phyloP scores from a whole-genome alignment of 139 green algal species.

The Asterochloris erici region DNA sequence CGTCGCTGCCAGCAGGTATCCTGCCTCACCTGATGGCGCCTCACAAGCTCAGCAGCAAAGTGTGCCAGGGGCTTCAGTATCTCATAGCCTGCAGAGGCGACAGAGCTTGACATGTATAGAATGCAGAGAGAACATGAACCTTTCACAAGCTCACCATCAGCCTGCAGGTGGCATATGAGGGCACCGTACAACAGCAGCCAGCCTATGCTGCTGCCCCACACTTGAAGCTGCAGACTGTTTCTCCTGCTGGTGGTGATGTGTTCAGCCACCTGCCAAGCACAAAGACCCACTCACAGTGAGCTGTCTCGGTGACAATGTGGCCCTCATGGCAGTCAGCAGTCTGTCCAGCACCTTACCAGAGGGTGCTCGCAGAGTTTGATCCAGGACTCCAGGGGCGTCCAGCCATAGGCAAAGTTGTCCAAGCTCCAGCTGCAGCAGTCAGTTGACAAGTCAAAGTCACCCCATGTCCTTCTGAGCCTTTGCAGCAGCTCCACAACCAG shows the following conservation, averaged over 20 bases:
- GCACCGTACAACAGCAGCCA: conserved; percentile 12
- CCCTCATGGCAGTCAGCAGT: too few relatives aligned
- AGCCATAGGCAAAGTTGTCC: conserved; percentile 16
- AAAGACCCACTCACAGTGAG: too few relatives aligned
- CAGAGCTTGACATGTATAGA: not conserved
- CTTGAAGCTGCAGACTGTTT: not conserved
- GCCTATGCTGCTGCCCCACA: conserved; percentile 18
- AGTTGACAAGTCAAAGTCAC: too few relatives aligned
- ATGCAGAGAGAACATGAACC: not conserved
- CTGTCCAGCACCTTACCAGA: not conserved
- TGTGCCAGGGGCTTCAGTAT: not conserved
- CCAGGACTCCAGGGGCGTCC: conserved; percentile 1
- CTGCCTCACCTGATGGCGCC: not conserved
- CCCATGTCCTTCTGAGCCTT: too few relatives aligned
- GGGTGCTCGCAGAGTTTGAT: not conserved
- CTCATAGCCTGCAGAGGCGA: conserved; percentile 3
- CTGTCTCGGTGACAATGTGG: too few relatives aligned
- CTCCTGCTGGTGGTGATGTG: not conserved
- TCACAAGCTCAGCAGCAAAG: not conserved
- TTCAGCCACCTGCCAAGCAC: too few relatives aligned
- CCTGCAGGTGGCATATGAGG: not conserved
- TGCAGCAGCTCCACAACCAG: not conserved
- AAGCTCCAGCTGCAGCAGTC: not conserved
- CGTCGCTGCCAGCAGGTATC: too few relatives aligned
- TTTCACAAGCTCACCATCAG: not conserved